Base-by-base conservation (phyloP, 495 filamentous ascomycete genomes). In the Endocarpon pusillum region DNA sequence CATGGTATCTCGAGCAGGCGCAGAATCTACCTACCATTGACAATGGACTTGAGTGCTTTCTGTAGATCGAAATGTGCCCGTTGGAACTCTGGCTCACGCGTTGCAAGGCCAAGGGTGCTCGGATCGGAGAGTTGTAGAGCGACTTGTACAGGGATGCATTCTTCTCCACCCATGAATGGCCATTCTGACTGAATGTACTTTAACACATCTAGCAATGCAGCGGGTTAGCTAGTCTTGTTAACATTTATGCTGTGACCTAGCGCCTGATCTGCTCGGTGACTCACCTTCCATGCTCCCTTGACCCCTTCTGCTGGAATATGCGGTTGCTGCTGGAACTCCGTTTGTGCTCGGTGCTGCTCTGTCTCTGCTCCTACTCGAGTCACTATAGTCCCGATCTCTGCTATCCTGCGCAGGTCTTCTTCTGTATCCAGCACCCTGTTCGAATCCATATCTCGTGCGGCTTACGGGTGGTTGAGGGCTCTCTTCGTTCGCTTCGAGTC, bases 111-210 rank as follows among this genome's bases (percentile, higher is more conserved):
- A 37, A 99, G 68, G 3, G 86, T 93, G 55, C 84, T 94, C 21
- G 75, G 75, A 52, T 99, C 89, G 61, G 94, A 75, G 47, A 99
- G 57, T 57, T 91, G 82, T 26, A 99, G 62, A 15, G 91, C 86
- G 20, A 94, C 70, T 50, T 94, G 82, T 3, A 96, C 80, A 14
- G 89, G 89, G 26, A 94, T 69, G 51, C 85, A 94, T 42, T 84
- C 73, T 31, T 77, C 74, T 44, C 78, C 67, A 36, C 73, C 75
- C 80, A 99, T 89, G 44, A 85, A 79, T 37, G 77, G 73, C 87
- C 87, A 99, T 46, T 91, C 82, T 31, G 66, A 59, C 49, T 85
- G 73, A 42, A 96, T 92, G 32, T 81, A 63, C 21, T 64, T 55
- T 9, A 83, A 51, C 26, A 81, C 64, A 42, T 72, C 75, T 66